A percentile compares a stretch with the other conserved stretches of the same genome.
Conservation (phyloP, 768 basidiomycete species). For the Hericium alpestre region DNA sequence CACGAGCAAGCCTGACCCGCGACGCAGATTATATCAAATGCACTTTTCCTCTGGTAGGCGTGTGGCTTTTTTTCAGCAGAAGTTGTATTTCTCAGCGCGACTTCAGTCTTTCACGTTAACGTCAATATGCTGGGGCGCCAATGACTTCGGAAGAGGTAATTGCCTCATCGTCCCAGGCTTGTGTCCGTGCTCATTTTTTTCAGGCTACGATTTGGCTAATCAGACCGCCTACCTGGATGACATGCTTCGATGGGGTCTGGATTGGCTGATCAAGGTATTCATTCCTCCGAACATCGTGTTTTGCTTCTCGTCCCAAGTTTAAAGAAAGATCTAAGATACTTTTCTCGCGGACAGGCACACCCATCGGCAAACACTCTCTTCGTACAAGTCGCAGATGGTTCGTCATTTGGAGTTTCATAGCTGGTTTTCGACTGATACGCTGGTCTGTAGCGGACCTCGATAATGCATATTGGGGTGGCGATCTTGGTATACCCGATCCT, state of each 20-base stretch:
- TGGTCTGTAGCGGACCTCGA: conserved; percentile 40
- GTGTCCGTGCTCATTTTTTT: not conserved
- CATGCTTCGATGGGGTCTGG: conserved; percentile 83
- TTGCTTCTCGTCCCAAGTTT: not conserved
- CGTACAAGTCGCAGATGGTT: conserved; percentile 66
- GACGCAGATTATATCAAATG: conserved; percentile 74
- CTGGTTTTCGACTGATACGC: not conserved
- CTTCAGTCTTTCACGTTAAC: conserved; percentile 67
- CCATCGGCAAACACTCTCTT: conserved; percentile 60
- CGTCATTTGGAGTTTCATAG: conserved; percentile 10
- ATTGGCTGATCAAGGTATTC: conserved; percentile 82
- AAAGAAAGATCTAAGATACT: not conserved
- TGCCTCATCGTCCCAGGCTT: not conserved
- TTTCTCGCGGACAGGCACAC: conserved; percentile 50
- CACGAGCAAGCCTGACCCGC: not conserved
- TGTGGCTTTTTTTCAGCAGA: not conserved
- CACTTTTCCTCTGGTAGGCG: conserved; percentile 68
- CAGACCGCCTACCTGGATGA: conserved; percentile 89
- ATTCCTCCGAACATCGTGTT: not conserved
- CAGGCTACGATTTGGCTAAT: conserved; percentile 75
- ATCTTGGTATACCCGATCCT: conserved; percentile 60
- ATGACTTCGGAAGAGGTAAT: conserved; percentile 69
- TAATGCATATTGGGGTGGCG: conserved; percentile 85
- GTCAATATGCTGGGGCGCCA: conserved; percentile 85
- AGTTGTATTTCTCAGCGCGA: not conserved